Conservation (phyloP, 805 yeast species). For the Candida piceae region DNA sequence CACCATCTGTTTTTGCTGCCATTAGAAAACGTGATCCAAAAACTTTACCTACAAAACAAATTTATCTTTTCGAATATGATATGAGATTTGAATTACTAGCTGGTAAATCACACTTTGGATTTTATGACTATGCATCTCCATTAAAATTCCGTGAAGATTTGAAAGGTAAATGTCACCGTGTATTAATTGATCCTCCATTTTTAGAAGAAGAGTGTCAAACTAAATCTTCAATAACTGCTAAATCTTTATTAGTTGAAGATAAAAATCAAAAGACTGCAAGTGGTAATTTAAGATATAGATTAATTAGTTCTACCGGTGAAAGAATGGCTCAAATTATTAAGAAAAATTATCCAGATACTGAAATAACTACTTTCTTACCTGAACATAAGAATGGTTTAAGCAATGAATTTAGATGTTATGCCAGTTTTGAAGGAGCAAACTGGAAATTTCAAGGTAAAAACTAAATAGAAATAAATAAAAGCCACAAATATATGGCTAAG, state of each 20-base stretch:
- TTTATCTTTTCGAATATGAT: constrained; percentile 77
- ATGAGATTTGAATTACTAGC: constrained; percentile 69
- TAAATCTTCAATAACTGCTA: constrained; percentile 62
- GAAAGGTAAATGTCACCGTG: constrained; percentile 59
- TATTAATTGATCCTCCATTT: constrained; percentile 86
- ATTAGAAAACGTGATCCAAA: constrained; percentile 48
- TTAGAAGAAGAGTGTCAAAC: constrained; percentile 77
- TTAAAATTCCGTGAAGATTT: constrained; percentile 51
- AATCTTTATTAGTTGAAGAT: constrained; percentile 45
- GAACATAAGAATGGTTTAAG: constrained; percentile 81
- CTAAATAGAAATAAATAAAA: no score
- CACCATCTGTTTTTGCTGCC: constrained; percentile 91
- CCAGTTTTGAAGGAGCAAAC: constrained; percentile 60
- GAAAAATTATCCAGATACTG: constrained; percentile 57
- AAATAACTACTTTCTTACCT: constrained; percentile 65
- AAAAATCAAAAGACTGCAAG: constrained; percentile 31
- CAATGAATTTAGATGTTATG: constrained; percentile 84
- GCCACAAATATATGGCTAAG: no score
- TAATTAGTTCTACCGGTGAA: constrained; percentile 86
- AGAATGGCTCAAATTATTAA: constrained; percentile 67
- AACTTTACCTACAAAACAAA: constrained; percentile 58
- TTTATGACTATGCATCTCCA: constrained; percentile 75
- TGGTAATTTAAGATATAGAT: constrained; percentile 41
- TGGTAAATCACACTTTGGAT: constrained; percentile 59
- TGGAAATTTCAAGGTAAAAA: no score